Conservation (phyloP, 768 basidiomycete species). For the Leccinum longicurvipes region DNA sequence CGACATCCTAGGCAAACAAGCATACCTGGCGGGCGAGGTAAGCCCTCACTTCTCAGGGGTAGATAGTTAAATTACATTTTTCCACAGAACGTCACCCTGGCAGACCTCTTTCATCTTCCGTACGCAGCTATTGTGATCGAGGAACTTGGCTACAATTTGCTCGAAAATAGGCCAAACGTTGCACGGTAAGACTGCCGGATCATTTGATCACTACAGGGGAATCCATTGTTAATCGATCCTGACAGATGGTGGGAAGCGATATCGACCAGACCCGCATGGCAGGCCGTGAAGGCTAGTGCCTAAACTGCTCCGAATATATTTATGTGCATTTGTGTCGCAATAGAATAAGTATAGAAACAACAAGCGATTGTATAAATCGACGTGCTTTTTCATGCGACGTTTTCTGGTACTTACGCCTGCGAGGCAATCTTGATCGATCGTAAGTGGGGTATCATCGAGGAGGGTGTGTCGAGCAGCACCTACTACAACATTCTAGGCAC, state of each 20-base stretch:
- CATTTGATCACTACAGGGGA: neutral
- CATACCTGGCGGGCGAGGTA: conserved; percentile 58
- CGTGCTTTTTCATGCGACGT: neutral
- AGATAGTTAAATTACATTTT: neutral
- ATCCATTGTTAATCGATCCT: neutral
- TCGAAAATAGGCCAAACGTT: conserved; percentile 25
- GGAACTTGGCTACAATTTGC: conserved; percentile 18
- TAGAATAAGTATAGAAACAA: neutral
- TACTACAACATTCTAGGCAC: no score
- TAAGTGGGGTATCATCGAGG: no score
- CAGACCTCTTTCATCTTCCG: conserved; percentile 45
- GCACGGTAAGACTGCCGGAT: conserved; percentile 17
- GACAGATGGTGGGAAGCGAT: conserved; percentile 53
- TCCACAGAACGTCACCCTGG: conserved; percentile 40
- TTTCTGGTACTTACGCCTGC: no score
- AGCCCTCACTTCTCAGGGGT: conserved; percentile 7
- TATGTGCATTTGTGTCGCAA: neutral
- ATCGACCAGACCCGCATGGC: conserved; percentile 45
- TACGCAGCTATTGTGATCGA: conserved; percentile 33
- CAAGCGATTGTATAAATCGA: neutral
- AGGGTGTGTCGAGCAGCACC: no score
- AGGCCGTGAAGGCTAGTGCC: conserved; percentile 39
- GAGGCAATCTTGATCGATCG: no score
- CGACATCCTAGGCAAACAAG: conserved; percentile 47
- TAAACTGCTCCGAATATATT: neutral